phyloP scores from a whole-genome alignment of 495 filamentous ascomycete species.

The Filosporella fistucella region DNA sequence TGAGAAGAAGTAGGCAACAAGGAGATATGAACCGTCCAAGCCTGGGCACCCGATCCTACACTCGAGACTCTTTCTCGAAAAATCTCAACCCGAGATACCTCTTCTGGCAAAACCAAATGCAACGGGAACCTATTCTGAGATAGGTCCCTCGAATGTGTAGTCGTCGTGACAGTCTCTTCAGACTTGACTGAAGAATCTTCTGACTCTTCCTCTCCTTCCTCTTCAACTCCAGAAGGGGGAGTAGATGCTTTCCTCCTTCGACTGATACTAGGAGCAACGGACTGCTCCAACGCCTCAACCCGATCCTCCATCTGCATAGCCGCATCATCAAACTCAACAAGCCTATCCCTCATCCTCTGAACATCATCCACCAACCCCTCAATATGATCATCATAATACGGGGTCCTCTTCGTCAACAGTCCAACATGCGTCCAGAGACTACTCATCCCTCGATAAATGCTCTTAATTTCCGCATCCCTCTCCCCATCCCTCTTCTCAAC shows the following conservation, averaged over 20 bases:
- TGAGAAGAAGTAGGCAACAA: slow-evolving; percentile 44
- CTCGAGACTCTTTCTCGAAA: slow-evolving; percentile 18
- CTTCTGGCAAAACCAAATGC: slow-evolving; percentile 6
- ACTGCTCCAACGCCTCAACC: slow-evolving; percentile 40
- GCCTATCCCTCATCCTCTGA: slow-evolving; percentile 33
- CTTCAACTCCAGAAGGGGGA: slow-evolving; percentile 18
- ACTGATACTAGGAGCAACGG: slow-evolving; percentile 16
- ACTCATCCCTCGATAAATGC: slow-evolving; percentile 43
- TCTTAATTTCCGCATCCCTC: slow-evolving; percentile 41
- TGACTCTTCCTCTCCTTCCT: slow-evolving; percentile 10
- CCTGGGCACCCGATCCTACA: slow-evolving; percentile 18
- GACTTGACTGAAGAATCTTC: slow-evolving; percentile 17
- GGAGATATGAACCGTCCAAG: slow-evolving; percentile 54
- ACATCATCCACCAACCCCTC: slow-evolving; percentile 39
- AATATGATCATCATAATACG: slow-evolving; percentile 39
- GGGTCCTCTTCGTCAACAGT: slow-evolving; percentile 34
- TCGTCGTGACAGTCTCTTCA: slow-evolving; percentile 16
- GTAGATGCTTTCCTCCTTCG: slow-evolving; percentile 26
- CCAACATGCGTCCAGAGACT: slow-evolving; percentile 46
- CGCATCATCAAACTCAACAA: slow-evolving; percentile 46
- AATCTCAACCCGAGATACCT: slow-evolving; percentile 12
- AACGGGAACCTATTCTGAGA: slow-evolving; percentile 4
- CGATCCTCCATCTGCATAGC: slow-evolving; percentile 46
- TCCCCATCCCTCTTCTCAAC: slow-evolving; percentile 46
- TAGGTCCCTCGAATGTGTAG: neutral